These are phyloP conservation scores for Phytopythium cucurbitacearum DNA, from an alignment of 352 stramenopile species.

Conservation along the genomic window DNA sequence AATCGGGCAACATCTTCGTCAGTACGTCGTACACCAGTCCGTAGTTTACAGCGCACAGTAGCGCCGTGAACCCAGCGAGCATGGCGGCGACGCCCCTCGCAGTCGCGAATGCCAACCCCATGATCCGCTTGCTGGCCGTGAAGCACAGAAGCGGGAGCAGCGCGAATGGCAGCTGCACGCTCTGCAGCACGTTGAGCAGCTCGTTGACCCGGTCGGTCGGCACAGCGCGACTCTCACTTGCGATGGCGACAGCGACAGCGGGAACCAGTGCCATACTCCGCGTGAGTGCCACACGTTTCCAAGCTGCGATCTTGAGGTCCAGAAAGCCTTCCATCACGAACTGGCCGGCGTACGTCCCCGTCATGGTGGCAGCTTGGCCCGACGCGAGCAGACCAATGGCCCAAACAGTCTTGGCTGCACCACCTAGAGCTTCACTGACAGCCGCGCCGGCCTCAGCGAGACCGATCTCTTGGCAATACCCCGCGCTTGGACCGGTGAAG, in stretches of 20 bases:
- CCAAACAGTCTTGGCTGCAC: slow-evolving; percentile 76
- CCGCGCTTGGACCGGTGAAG: slow-evolving; percentile 19
- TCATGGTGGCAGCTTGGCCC: slow-evolving; percentile 90
- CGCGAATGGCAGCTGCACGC: slow-evolving; percentile 83
- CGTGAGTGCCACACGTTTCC: slow-evolving; percentile 84
- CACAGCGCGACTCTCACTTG: slow-evolving; percentile 40
- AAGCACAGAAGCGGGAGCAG: slow-evolving; percentile 82
- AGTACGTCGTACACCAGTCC: slow-evolving; percentile 53
- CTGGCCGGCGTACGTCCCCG: slow-evolving; percentile 91
- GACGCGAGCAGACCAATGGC: slow-evolving; percentile 89
- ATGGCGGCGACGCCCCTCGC: slow-evolving; percentile 22
- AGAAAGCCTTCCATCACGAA: slow-evolving; percentile 95
- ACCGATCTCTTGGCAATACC: slow-evolving; percentile 80
- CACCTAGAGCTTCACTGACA: slow-evolving; percentile 54
- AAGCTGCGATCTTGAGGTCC: slow-evolving; percentile 72
- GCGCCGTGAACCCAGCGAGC: slow-evolving; percentile 31
- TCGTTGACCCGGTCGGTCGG: slow-evolving; percentile 73
- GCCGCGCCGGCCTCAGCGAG: slow-evolving; percentile 66
- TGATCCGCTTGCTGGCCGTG: slow-evolving; percentile 44
- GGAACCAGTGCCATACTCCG: slow-evolving; percentile 81
- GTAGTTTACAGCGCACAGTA: slow-evolving; percentile 66
- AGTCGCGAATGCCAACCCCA: slow-evolving; percentile 58
- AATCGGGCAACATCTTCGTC: slow-evolving; percentile 21
- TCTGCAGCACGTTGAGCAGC: slow-evolving; percentile 86
- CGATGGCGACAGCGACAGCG: slow-evolving; percentile 66